Base-by-base conservation (phyloP, 2,329 filamentous ascomycete species). In the Zopfia rhizophila region DNA sequence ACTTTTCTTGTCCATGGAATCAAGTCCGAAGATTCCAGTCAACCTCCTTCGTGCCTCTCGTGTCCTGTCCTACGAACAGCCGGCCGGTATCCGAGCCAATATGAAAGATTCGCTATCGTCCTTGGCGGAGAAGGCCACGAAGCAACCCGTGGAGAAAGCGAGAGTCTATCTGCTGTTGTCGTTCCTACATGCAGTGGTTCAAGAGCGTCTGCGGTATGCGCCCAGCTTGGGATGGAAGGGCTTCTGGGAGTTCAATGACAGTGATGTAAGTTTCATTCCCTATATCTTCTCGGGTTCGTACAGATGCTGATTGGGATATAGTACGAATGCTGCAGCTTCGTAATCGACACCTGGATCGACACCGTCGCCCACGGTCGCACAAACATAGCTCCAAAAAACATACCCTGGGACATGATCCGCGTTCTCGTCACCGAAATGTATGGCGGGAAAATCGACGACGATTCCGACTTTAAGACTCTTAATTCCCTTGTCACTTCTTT, bases 231-330 rank as follows among this genome's bases (percentile, higher is more conserved):
- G 94, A 50, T 99, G 94, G 94, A 97, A 96, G 78, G 91, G 91
- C 41, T 96, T 97, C 81, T 99, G 95, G 94, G 95, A 99, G 74
- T 99, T 99, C 74, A 99, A 99, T 69, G 95, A 99, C 73, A 96
- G 92, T 61, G 94, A 99, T 75, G 90, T 95, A 84, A 89, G 90
- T 86, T 57, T 25, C n/a, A n/a, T 49, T 10, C n/a, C 14, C 8
- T 39, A 2, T 12, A 35, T 14, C 23, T 55, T 40, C 52, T 8
- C 7, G 19, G 16, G 21, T 24, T 10, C 16, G 42, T 30, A 21
- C 14, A 22, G 19, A 28, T 61, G 42, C 72, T 79, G 65, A 75
- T 37, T 16, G 17, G 12, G 29, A 10, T 37, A 40, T 61, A 94
- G 89, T 97, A 97, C 73, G 93, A 99, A 81, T 99, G 94, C 75